Evolutionary conservation across 2,329 filamentous ascomycete genomes (phyloP).

Genomic region (Penicillium sp.): DNA sequence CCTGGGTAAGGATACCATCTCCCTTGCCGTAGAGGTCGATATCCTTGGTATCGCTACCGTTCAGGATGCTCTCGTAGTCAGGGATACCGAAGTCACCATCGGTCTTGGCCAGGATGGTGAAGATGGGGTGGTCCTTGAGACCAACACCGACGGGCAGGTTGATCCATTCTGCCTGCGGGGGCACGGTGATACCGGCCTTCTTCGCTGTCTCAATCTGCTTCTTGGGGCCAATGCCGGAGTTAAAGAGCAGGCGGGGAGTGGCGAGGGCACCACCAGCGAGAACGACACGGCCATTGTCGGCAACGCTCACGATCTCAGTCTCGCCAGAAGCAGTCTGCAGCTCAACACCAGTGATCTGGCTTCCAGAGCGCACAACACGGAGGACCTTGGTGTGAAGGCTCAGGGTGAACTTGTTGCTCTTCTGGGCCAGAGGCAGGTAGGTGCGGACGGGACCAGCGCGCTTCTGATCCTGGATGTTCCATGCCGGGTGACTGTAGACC

Average conservation of each 20-base stretch:
- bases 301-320: constrained; percentile 65
- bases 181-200: constrained; percentile 43
- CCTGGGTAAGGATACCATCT: constrained; percentile 21
- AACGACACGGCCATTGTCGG: constrained; percentile 64
- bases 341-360: constrained; percentile 58
- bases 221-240: constrained; percentile 67
- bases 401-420: constrained; percentile 65
- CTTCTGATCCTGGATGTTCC: constrained; percentile 67
- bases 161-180: constrained; percentile 50
- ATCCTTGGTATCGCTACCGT: constrained; percentile 20
- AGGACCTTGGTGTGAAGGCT: constrained; percentile 67
- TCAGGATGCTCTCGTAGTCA: constrained; percentile 17
- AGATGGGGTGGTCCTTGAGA: constrained; percentile 45
- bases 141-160: constrained; percentile 54
- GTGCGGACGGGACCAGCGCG: constrained; percentile 70
- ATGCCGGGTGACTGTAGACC: constrained; percentile 64
- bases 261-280: constrained; percentile 69
- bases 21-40: constrained; percentile 25
- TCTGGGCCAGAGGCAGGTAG: constrained; percentile 64
- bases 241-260: constrained; percentile 67
- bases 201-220: constrained; percentile 49
- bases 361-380: constrained; percentile 63
- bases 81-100: constrained; percentile 19
- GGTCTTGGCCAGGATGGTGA: constrained; percentile 19
- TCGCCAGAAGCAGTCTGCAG: constrained; percentile 21